These are phyloP conservation scores for Termitomyces sp. DNA, from an alignment of 768 basidiomycete species.

Conservation along the genomic window DNA sequence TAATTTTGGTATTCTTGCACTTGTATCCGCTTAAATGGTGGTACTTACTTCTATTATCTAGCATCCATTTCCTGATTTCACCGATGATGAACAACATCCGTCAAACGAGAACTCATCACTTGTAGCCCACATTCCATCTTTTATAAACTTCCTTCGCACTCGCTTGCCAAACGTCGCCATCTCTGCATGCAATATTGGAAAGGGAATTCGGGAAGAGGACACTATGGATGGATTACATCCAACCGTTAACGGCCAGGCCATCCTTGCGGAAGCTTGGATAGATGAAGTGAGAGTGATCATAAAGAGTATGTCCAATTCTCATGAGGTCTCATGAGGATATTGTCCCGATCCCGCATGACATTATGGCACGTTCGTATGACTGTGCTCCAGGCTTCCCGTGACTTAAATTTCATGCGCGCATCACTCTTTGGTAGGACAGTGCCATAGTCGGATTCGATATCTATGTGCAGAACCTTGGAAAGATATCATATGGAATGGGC, in stretches of 20 bases:
- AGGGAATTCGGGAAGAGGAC: not conserved
- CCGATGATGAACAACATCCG: not conserved
- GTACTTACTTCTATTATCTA: not conserved
- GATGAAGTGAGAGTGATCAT: not conserved
- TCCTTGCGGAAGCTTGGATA: slow-evolving; percentile 4
- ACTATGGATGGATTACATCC: slow-evolving; percentile 11
- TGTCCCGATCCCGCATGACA: not conserved
- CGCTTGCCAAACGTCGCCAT: not conserved
- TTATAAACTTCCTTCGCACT: not conserved
- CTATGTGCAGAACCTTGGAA: too few relatives aligned
- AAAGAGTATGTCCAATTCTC: not conserved
- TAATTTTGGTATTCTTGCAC: not conserved
- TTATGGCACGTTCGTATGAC: not conserved
- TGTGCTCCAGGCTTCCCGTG: not conserved
- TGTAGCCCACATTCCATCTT: not conserved
- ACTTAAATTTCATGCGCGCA: too few relatives aligned
- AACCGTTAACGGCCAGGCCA: slow-evolving; percentile 2
- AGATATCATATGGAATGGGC: too few relatives aligned
- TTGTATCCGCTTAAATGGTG: not conserved
- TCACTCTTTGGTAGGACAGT: too few relatives aligned
- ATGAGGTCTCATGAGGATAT: too few relatives aligned
- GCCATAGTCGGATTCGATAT: too few relatives aligned
- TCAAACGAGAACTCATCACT: not conserved
- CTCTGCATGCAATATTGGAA: not conserved
- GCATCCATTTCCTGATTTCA: slow-evolving; percentile 7